Percentiles rank a stretch among this genome's conserved stretches.
phyloP scores from a whole-genome alignment of 176 grass and related monocot species.

The Olyra latifolia region DNA sequence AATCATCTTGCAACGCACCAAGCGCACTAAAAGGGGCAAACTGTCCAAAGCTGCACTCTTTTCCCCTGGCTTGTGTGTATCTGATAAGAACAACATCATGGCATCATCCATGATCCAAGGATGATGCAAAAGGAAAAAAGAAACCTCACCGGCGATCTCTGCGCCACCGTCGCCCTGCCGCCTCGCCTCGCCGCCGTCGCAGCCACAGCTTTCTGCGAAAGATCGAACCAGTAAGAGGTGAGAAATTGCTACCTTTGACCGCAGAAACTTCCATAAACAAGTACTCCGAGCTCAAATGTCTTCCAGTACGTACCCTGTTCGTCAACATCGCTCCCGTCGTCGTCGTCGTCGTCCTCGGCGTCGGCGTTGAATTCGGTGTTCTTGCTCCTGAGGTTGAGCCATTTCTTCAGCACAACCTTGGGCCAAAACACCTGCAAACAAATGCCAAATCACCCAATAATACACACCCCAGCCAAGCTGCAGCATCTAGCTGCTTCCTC shows the following conservation, averaged over 20 bases:
- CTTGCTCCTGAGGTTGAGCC: slow-evolving; percentile 73
- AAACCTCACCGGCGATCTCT: slow-evolving; percentile 28
- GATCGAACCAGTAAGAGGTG: neutral
- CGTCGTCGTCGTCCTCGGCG: slow-evolving; percentile 54
- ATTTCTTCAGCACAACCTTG: slow-evolving; percentile 86
- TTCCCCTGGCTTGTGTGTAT: neutral
- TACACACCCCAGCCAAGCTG: neutral
- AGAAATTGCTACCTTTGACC: neutral
- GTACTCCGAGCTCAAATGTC: too few species aligned
- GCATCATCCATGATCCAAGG: neutral
- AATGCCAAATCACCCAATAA: neutral
- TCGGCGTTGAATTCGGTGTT: slow-evolving; percentile 69
- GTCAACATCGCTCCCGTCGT: slow-evolving; percentile 42
- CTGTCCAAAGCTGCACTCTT: slow-evolving; percentile 15
- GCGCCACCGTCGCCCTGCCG: neutral
- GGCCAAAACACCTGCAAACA: slow-evolving; percentile 70
- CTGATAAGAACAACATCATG: slow-evolving; percentile 19
- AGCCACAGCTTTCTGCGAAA: slow-evolving; percentile 47
- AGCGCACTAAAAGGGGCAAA: neutral
- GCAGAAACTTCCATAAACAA: neutral
- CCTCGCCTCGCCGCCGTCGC: neutral
- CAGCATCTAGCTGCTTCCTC: too few species aligned
- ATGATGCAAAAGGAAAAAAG: neutral
- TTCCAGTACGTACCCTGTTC: slow-evolving; percentile 36
- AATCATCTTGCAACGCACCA: slow-evolving; percentile 5